Evolutionary conservation across 495 filamentous ascomycete species (phyloP), one percentile per base, ranked within the genome.

Genomic region (Annulohypoxylon moriforme): DNA sequence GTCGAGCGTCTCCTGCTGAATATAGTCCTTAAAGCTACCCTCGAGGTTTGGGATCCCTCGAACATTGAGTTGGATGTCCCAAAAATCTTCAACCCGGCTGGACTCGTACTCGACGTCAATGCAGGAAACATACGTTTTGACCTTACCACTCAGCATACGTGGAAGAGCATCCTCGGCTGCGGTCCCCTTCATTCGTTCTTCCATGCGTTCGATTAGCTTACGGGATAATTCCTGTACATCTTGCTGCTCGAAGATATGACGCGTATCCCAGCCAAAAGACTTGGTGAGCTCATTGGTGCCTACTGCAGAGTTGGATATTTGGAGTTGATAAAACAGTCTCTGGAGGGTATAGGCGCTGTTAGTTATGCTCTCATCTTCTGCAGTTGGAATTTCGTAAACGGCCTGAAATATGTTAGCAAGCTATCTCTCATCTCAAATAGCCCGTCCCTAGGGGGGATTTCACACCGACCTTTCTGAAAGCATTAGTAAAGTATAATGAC

Each of bases 81-180:
- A 99, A 79, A 97, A 99, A 67, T 98, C 96, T 81, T 99, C 96
- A 52, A 94, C 85, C 53, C 94, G 89, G 33, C 93, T 96, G 6
- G 94, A 97, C 79, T 97, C 93, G 80, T 96, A 99, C 55, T 95
- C 91, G 62, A 99, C 96, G 78, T 99, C 94, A 78, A 98, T 98
- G 84, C 96, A 99, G 5, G 92, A 96, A 65, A 99, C 96, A 79
- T 98, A 98, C 1, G 96, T 99, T 80, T 97, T 97, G 75, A 95
- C 92, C 81, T 97, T 97, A 33, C 96, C 96, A 57, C 94, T 94
- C 75, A 99, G 97, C 81, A 98, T 88, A 56, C 93, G 89, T 0
- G 93, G 89, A 20, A 99, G 84, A 2, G 92, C 93, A 71, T 96
- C 97, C 73, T 98, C 94, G n/a, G 93, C 93, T 50, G 91, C 88